These are phyloP conservation scores for Curvularia hawaiiensis DNA, from an alignment of 2,329 filamentous ascomycete genomes.

Conservation along the genomic window DNA sequence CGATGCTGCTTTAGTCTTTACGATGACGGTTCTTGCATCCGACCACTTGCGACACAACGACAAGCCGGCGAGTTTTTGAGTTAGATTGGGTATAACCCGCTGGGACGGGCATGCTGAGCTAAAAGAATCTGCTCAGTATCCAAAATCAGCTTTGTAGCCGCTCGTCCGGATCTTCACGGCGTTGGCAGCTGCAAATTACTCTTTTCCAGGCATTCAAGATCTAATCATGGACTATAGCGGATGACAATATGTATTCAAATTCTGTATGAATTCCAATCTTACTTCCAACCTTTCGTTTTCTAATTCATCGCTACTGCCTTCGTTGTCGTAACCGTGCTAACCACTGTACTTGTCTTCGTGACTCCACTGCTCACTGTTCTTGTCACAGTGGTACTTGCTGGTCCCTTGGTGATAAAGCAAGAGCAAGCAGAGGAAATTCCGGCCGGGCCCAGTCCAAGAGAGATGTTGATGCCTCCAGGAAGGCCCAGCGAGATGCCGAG, in stretches of 20 bases:
- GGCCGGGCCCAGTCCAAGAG: constrained; percentile 27
- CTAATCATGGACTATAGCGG: neutral
- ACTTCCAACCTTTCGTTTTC: neutral
- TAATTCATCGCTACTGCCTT: neutral
- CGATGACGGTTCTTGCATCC: no score
- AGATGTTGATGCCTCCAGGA: constrained; percentile 28
- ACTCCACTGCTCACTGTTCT: constrained; percentile 25
- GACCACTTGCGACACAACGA: no score
- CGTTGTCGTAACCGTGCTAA: constrained; percentile 13
- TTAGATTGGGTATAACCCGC: no score
- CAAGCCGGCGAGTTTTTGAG: no score
- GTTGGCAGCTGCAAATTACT: no score
- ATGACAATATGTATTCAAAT: neutral
- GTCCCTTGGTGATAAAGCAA: constrained; percentile 37
- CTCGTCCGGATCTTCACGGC: no score
- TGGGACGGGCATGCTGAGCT: no score
- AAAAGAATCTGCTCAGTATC: no score
- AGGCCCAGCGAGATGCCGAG: constrained; percentile 14
- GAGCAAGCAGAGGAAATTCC: constrained; percentile 37
- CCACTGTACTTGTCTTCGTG: constrained; percentile 18
- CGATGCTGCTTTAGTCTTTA: no score
- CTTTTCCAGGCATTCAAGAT: neutral
- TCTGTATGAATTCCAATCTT: neutral
- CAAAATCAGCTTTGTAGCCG: no score
- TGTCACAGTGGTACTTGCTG: constrained; percentile 33